These are phyloP conservation scores for Aspergillus ibericus DNA, from an alignment of 2,329 filamentous ascomycete species.

Conservation along the genomic window DNA sequence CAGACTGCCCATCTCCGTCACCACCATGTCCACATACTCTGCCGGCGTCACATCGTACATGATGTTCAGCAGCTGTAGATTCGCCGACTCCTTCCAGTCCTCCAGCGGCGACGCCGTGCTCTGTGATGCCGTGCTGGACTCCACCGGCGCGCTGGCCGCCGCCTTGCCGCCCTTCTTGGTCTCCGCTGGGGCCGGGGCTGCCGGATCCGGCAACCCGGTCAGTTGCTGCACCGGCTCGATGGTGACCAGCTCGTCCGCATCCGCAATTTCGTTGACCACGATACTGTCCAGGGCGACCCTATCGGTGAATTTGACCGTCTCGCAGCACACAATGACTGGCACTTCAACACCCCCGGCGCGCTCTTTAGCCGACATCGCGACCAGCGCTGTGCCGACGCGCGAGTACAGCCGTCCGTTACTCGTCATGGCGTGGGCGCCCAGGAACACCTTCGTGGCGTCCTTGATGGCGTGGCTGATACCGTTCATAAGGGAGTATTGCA, in stretches of 20 bases:
- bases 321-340: conserved; percentile 85
- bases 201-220: conserved; percentile 32
- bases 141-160: conserved; percentile 23
- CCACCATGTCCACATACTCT: conserved; percentile 80
- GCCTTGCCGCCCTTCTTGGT: conserved; percentile 34
- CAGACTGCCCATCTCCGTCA: conserved; percentile 86
- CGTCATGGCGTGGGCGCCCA: conserved; percentile 93
- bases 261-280: conserved; percentile 87
- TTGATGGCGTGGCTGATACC: conserved; percentile 73
- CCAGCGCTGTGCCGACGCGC: conserved; percentile 78
- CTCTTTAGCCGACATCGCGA: conserved; percentile 79
- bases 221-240: conserved; percentile 32
- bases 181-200: conserved; percentile 23
- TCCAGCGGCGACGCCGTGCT: conserved; percentile 42
- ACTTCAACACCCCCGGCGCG: conserved; percentile 58
- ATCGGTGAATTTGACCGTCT: conserved; percentile 92
- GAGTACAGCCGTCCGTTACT: conserved; percentile 91
- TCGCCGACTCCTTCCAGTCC: conserved; percentile 59
- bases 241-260: conserved; percentile 64
- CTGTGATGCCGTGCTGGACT: conserved; percentile 25
- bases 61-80: conserved; percentile 67
- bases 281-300: conserved; percentile 89
- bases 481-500: conserved; percentile 79
- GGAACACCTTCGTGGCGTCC: conserved; percentile 69
- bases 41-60: conserved; percentile 92